These are phyloP conservation scores for Parastagonospora nodorum DNA, from an alignment of 2,329 filamentous ascomycete species.

Conservation along the genomic window DNA sequence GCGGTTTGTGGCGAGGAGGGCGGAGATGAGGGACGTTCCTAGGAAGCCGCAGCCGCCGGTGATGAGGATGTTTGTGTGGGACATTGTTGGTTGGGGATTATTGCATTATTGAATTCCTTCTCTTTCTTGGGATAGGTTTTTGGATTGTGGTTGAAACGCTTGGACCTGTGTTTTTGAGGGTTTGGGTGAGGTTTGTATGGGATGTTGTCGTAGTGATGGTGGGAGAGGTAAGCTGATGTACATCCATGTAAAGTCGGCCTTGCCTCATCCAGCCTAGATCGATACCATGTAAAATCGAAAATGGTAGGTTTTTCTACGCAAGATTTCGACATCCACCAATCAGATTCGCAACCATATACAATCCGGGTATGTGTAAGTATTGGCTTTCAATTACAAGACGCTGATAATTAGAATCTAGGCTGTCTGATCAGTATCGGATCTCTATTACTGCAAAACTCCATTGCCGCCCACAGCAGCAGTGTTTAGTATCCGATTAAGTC, in stretches of 20 bases:
- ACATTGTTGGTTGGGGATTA: conserved; percentile 21
- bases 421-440: too few species aligned
- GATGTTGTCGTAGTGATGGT: background rate
- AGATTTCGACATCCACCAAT: background rate
- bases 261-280: background rate
- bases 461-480: too few species aligned
- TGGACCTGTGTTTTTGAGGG: background rate
- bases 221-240: background rate
- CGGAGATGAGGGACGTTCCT: conserved; percentile 48
- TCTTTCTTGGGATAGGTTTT: too few species aligned
- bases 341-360: background rate
- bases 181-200: background rate
- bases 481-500: too few species aligned
- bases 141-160: too few species aligned
- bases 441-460: too few species aligned
- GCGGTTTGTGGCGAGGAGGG: conserved; percentile 42
- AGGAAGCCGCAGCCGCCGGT: conserved; percentile 57
- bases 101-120: too few species aligned
- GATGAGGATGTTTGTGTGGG: conserved; percentile 44
- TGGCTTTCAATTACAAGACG: too few species aligned
- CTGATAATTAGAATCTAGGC: too few species aligned
- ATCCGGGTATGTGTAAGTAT: too few species aligned
- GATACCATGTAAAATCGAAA: background rate
- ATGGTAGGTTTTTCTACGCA: background rate
- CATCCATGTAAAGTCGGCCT: background rate